Base-by-base conservation (phyloP, 2,329 filamentous ascomycete genomes). In the Cladobotryum protrusum region DNA sequence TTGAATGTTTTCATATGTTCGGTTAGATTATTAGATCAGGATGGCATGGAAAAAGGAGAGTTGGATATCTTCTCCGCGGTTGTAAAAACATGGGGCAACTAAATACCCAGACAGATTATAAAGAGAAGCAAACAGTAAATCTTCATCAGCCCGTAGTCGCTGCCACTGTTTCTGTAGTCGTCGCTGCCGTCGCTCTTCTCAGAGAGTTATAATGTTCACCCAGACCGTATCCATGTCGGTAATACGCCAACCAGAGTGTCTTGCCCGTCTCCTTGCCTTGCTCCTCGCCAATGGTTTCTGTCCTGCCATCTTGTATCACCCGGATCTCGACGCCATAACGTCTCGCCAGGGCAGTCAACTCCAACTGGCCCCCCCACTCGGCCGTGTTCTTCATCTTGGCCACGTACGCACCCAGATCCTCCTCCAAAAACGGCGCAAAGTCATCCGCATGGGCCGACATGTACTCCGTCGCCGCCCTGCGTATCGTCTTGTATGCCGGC, bases 171-270 rank as follows among this genome's bases (percentile, higher is more conserved):
- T 48, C 49, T 15, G 33, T 44, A 32, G 40, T 14, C 14, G 47
- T 29, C 17, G 46, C 45, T 49, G 54, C 52, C 47, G 59, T 58
- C 59, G 54, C 62, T 61, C 74, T 79, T 58, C 81, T 69, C 64
- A 99, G 69, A 47, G 91, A 95, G 66, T 99, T 99, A 70, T 99
- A 99, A 71, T 99, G 93, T 72, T 97, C 93, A 12, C 93, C 93
- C 45, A 99, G 73, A 1, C 92, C 92, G 67, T 95, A 97, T 44
- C 88, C 89, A 72, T 96, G 90, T 60, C 87, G 79, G 69, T 97
- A 97, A 68, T 97, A 99, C 34, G 90, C 92, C 67, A 99, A 67
- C 92, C 93, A 97, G 45, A 95, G 35, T 35, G 59, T 62, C 60
- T 64, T 77, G 57, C 80, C 81, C 59, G 79, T 79, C 57, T 71